Percentiles rank a stretch among this genome's conserved stretches.
phyloP scores from a whole-genome alignment of 2,329 filamentous ascomycete genomes.

The Metarhizium rileyi region DNA sequence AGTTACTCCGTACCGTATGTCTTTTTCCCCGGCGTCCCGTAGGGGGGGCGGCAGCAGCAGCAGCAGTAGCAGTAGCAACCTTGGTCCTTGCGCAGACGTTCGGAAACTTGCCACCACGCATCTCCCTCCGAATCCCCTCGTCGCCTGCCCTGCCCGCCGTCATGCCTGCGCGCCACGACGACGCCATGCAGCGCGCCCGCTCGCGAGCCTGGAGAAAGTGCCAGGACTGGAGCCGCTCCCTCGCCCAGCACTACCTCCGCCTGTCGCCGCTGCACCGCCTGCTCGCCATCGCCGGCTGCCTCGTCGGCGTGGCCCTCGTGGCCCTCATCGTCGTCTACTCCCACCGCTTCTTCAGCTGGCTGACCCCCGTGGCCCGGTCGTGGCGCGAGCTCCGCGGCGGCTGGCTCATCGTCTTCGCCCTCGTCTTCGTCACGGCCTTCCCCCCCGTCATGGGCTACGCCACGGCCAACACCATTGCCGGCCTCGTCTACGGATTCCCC shows the following conservation, averaged over 20 bases:
- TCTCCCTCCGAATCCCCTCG: slow-evolving; percentile 9
- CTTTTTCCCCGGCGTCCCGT: too few species aligned
- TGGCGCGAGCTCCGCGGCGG: slow-evolving; percentile 69
- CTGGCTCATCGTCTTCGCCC: slow-evolving; percentile 64
- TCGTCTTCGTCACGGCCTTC: slow-evolving; percentile 70
- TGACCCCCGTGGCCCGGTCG: slow-evolving; percentile 62
- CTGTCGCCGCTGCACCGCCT: slow-evolving; percentile 53
- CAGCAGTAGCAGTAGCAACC: too few species aligned
- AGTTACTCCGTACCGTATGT: too few species aligned
- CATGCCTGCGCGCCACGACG: slow-evolving; percentile 34
- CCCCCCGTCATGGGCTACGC: slow-evolving; percentile 85
- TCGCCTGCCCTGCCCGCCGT: slow-evolving; percentile 2
- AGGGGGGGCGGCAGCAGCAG: too few species aligned
- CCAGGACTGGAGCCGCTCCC: slow-evolving; percentile 31
- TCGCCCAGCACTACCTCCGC: slow-evolving; percentile 40
- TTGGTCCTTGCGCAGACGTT: too few species aligned
- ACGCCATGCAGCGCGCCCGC: slow-evolving; percentile 8
- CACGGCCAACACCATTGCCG: slow-evolving; percentile 49
- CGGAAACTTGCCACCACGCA: neutral
- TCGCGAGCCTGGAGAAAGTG: slow-evolving; percentile 17
- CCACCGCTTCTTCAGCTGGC: slow-evolving; percentile 65
- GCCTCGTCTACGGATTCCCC: slow-evolving; percentile 47
- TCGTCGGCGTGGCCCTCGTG: slow-evolving; percentile 43
- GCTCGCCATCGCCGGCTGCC: slow-evolving; percentile 39
- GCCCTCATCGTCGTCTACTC: slow-evolving; percentile 70